Base-by-base conservation (phyloP, 306 rosid genomes). In the Lagenaria siceraria region DNA sequence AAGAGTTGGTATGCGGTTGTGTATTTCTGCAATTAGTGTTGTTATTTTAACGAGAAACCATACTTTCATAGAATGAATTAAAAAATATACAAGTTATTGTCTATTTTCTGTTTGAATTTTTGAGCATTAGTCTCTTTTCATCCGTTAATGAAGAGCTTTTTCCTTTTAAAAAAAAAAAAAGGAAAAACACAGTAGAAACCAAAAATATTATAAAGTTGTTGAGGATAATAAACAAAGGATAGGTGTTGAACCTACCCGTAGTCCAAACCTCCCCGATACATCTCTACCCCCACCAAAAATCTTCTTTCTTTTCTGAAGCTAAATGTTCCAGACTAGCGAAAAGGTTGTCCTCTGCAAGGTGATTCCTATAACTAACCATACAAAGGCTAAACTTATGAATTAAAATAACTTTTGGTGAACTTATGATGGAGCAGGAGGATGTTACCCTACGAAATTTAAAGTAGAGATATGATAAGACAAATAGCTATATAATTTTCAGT, bases 1-100 rank as follows among this genome's bases (percentile, higher is more conserved):
- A 77, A 87, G 87, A 86, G 84, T 92, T 36, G 98, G 98, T 94
- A 90, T 73, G 93, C 68, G 66, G 71, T 53, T 66, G 40, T 40
- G 75, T 66, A 33, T 77, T 62, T 78, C 49, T 64, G 4, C 2
- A 6, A 60, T 60, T 61, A 29, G 56, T 19, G 74, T 55, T 12
- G 59, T 60, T 36, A 42, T 66, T 43, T 27, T 10, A n/a, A 14
- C 64, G 2, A 11, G 64, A 22, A 59, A 13, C 64, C 8, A 21
- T 21, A 53, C 60, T 54, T 54, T 2, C 25, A 54, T 54, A 55
- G 13, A 18, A 53, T 19, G 3, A 18, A 53, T 19, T 17, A 0
- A 19, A 53, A 49, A 14, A 49, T 48, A 49, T 0, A 49, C 7
- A 49, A 49, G 54, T 49, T 14, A 42, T 36, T 29, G 33, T 29